Evolutionary conservation across 2,329 filamentous ascomycete genomes (phyloP), one percentile per base, ranked within the genome.

Genomic region (Thelonectria olida): DNA sequence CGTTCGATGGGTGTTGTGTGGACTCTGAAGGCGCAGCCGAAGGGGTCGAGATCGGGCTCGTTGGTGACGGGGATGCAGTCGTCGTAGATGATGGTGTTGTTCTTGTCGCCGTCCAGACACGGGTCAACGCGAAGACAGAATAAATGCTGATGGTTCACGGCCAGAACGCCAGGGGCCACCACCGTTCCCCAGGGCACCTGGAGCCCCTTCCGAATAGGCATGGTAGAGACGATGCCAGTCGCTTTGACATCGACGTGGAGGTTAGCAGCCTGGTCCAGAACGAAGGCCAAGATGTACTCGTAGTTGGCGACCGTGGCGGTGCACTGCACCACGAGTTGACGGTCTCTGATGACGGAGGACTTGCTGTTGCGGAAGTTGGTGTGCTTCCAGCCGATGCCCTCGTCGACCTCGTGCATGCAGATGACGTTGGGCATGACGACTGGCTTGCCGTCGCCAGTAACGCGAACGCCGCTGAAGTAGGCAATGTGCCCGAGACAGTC

Each of bases 141-240:
- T 51, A 90, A 80, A 74, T 90, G 87, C 68, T 90, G 88, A 67
- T 90, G 88, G 70, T 89, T 87, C 44, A 85, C 85, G 0, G 87
- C 88, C 5, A 90, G 74, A 0, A 85, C 84, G 0, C 87, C 87
- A 0, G 84, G 82, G 0, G 80, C 79, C 3, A 90, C 86, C 5
- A 88, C 79, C 51, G 85, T 90, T 6, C 85, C 85, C 70, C 83
- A 88, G 1, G 74, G 76, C 15, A 72, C 85, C 9, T 73, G 74
- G 12, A 82, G 83, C 48, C 86, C 86, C 61, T 85, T 82, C 70
- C 76, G 82, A 8, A 83, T 79, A 27, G 86, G 82, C 55, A 66
- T 61, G 2, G 55, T 66, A 28, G n/a, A 74, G n/a, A 74, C 61
- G 65, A 88, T 81, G 3, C 80, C 83, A 0, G 72, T 74, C 2